A percentile compares a stretch with the other conserved stretches of the same genome.
Evolutionary conservation across 768 basidiomycete species (phyloP).

Genomic region (Royoungia palumana): DNA sequence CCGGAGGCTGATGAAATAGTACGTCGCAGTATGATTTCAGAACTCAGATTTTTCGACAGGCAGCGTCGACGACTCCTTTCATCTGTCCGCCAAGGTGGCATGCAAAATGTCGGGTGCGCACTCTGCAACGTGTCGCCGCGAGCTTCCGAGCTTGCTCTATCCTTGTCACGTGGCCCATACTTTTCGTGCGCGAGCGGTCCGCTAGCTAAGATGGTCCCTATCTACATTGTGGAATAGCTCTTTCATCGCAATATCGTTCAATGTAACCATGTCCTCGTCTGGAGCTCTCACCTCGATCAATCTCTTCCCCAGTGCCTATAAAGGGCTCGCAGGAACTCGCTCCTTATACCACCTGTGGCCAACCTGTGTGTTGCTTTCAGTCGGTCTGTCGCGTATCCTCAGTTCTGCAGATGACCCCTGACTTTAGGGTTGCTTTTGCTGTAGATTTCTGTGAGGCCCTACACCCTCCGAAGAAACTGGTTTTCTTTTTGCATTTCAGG

Average conservation of each 20-base stretch:
- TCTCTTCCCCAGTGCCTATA: slow-evolving; percentile 12
- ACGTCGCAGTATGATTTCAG: not conserved
- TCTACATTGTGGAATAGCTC: slow-evolving; percentile 16
- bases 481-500: not conserved
- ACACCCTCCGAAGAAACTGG: not conserved
- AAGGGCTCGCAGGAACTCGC: slow-evolving; percentile 5
- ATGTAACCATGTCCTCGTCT: slow-evolving; percentile 11
- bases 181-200: not conserved
- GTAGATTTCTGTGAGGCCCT: slow-evolving; percentile 2
- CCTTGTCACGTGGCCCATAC: slow-evolving; percentile 16
- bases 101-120: slow-evolving; percentile 1
- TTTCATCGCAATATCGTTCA: slow-evolving; percentile 22
- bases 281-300: not conserved
- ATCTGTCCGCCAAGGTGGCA: slow-evolving; percentile 4
- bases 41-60: not conserved
- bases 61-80: not conserved
- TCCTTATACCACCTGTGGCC: slow-evolving; percentile 4
- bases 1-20: not conserved
- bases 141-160: slow-evolving; percentile 26
- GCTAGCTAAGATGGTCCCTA: slow-evolving; percentile 7
- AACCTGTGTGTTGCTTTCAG: not conserved
- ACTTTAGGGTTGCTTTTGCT: not conserved
- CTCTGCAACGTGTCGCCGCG: slow-evolving; percentile 24
- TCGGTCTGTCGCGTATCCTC: slow-evolving; percentile 5
- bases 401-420: not conserved